Percentiles rank a stretch among this genome's conserved stretches.
phyloP scores from a whole-genome alignment of 106 monocot genomes.

The Acorus calamus region DNA sequence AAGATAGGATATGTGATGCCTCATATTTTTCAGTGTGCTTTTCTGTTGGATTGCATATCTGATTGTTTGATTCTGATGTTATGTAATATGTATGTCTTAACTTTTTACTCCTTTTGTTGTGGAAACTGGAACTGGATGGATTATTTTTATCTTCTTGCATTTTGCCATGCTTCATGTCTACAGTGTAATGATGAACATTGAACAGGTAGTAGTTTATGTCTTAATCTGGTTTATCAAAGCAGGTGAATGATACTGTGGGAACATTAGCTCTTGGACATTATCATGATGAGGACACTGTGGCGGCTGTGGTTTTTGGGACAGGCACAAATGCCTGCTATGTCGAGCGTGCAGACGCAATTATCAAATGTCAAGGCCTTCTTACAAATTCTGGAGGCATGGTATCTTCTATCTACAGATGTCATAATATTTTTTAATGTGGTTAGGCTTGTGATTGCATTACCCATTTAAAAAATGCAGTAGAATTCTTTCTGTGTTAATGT shows the following conservation, averaged over 20 bases:
- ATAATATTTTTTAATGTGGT: neutral
- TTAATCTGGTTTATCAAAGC: neutral
- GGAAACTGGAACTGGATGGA: too few species aligned
- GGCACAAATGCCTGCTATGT: slow-evolving; percentile 88
- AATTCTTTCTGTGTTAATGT: neutral
- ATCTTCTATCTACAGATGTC: neutral
- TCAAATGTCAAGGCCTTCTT: slow-evolving; percentile 79
- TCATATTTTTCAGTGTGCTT: too few species aligned
- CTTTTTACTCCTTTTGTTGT: too few species aligned
- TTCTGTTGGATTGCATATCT: too few species aligned
- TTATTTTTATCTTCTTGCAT: too few species aligned
- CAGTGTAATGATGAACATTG: neutral
- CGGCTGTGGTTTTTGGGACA: slow-evolving; percentile 72
- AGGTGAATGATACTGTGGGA: slow-evolving; percentile 94
- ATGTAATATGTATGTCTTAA: too few species aligned
- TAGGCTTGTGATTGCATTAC: neutral
- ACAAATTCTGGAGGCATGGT: slow-evolving; percentile 86
- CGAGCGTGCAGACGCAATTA: slow-evolving; percentile 73
- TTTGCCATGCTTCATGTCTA: too few species aligned
- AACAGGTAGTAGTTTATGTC: too few species aligned
- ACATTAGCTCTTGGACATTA: slow-evolving; percentile 83
- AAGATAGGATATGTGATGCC: too few species aligned
- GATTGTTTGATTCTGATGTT: too few species aligned
- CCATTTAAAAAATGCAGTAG: neutral
- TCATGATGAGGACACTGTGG: slow-evolving; percentile 72